Base-by-base conservation (phyloP, 2,329 filamentous ascomycete species). In the Trichoderma sp. region DNA sequence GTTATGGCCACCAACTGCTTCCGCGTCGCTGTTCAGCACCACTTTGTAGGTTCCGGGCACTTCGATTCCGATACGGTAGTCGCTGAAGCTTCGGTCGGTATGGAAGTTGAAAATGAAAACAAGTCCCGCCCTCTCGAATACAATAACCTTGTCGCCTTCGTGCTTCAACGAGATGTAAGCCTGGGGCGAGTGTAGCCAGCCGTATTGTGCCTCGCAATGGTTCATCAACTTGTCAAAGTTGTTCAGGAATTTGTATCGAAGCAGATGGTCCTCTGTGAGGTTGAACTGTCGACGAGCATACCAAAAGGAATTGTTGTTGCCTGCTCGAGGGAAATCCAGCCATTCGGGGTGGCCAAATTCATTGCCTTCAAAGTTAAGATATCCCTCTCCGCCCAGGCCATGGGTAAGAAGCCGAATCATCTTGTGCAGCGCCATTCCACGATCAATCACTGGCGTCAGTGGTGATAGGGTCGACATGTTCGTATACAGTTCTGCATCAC, bases 321-420 rank as follows among this genome's bases (percentile, higher is more conserved):
- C 95, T 75, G 90, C 93, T 61, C 95, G 92, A 4, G 95, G 95
- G 80, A 99, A 99, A 79, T 99, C 95, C 45, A 99, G 91, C 95
- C 95, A 99, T 80, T 99, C 95, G 0, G 95, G 95, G 77, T 99
- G 95, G 0, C 95, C 95, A 76, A 99, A 99, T 80, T 99, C 95
- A 79, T 99, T 99, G 70, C 95, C 95, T 81, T 97, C 94, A 74
- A 99, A 99, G 82, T 98, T 99, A 64, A 99, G 90, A 76, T 97
- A 99, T 45, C 94, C 95, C 80, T 99, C 95, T 66, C 95, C 95
- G 68, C 95, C 95, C 17, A 99, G 87, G 50, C 86, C 87, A 77
- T 99, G 94, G 1, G 95, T 98, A 71, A 99, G 83, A 17, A 99
- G 87, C 15, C 95, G 91, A 75, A 99, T 97, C 91, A 99, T 91